Base-by-base conservation (phyloP, 2,329 filamentous ascomycete species). In the Diaporthe ampelina region DNA sequence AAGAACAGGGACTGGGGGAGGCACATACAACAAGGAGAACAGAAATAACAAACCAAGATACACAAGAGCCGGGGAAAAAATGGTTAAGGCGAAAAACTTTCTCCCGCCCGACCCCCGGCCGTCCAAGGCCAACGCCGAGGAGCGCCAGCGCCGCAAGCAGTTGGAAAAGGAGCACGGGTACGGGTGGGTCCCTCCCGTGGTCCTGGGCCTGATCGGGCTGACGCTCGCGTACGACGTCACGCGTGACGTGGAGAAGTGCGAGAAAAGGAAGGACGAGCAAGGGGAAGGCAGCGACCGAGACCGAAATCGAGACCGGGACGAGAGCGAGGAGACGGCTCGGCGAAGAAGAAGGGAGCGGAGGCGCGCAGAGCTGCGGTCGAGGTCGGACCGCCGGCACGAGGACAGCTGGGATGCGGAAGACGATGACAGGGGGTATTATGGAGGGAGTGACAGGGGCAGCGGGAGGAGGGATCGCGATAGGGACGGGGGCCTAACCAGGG, bases 141-240 rank as follows among this genome's bases (percentile, higher is more conserved):
- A 82, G 65, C 83, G 85, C 19, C 75, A 78, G 24, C 32, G 48
- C 32, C 82, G 83, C 75, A 85, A 87, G 72, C 75, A 83, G 43
- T 75, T 85, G 61, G 85, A 86, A 73, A 84, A 84, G 76, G 77
- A 84, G 40, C 77, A 80, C 74, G 82, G 82, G 43, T 87, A 86
- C 78, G 82, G 83, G 71, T 86, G 85, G 83, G 81, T 79, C 6
- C 82, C 83, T 40, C 84, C 82, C 73, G 74, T 86, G 43, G 79
- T 81, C 24, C 81, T 88, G 3, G 83, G 82, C 10, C 77, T 84
- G 32, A 77, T 83, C 21, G 84, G 82, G 8, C 78, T 82, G 24
- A 78, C 81, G 19, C 77, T 84, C 1, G 78, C 79, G n/a, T 84
- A 85, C 77, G 83, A 84, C 73, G 82, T 85, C 75, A 84, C 86